Conservation (phyloP, 371 early-diverging fungal species). For the Dichotomocladium elegans region DNA sequence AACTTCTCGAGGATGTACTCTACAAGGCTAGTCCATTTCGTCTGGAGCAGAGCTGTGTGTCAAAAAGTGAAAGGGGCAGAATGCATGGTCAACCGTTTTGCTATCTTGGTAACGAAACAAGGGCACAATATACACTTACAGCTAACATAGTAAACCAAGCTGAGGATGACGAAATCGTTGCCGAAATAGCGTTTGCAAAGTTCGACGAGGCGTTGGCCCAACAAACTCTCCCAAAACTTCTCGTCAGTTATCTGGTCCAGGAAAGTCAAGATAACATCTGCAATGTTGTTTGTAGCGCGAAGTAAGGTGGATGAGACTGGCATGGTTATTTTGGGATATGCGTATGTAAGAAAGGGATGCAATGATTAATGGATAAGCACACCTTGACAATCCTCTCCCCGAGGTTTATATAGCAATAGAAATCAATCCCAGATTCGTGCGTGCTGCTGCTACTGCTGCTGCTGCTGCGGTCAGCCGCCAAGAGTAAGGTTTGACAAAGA, state of each 20-base stretch:
- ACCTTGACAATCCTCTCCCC: too few relatives aligned
- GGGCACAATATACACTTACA: constrained; percentile 15
- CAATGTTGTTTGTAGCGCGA: not conserved
- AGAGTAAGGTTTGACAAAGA: too few relatives aligned
- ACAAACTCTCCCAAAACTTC: constrained; percentile 21
- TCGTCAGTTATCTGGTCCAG: constrained; percentile 31
- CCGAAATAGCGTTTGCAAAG: constrained; percentile 36
- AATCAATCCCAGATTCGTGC: too few relatives aligned
- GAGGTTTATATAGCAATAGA: too few relatives aligned
- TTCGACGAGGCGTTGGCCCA: constrained; percentile 25
- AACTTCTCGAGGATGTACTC: constrained; percentile 4
- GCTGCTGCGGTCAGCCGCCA: too few relatives aligned
- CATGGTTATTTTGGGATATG: not conserved
- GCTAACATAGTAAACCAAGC: constrained; percentile 23
- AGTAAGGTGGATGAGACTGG: not conserved
- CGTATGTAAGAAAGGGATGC: too few relatives aligned
- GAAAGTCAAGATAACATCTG: constrained; percentile 16
- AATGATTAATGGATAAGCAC: too few relatives aligned
- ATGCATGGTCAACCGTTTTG: not conserved
- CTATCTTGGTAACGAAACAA: not conserved
- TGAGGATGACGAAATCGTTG: constrained; percentile 32
- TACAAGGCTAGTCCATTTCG: constrained; percentile 19
- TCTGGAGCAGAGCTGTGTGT: constrained; percentile 26
- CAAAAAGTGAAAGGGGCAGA: not conserved
- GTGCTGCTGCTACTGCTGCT: too few relatives aligned